Base-by-base conservation (phyloP, 257 asterid species). In the Henckelia pumila region DNA sequence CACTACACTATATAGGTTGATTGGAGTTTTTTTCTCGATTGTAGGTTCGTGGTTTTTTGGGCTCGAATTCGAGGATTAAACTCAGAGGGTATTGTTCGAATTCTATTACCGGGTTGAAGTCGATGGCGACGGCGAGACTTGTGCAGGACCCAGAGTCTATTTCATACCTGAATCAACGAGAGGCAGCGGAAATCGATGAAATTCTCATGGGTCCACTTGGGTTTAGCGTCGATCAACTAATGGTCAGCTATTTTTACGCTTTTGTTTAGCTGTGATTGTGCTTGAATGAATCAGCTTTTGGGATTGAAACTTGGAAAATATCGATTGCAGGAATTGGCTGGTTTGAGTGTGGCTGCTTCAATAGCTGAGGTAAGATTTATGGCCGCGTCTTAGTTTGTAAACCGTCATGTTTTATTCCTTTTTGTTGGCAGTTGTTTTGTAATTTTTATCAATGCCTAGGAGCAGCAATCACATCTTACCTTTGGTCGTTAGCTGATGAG, bases 151-250 rank as follows among this genome's bases (percentile, higher is more conserved):
- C 90, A 24, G 88, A 79, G 13, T 73, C 77, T 21, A 55, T 90
- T 40, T 83, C 96, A 5, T 86, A 90, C 59, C 73, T 93, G 59
- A 86, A 73, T 79, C 96, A 90, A 83, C 73, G 81, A 28, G 95
- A 93, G 72, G 98, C 98, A 32, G 88, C 92, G 44, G 92, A 93
- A 72, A 76, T 93, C 58, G 97, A 93, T 79, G 92, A 90, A 60
- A 83, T 88, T 67, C 92, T 93, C 58, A 90, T 93, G 97, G 99
- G 99, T 2, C 92, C 96, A 23, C 86, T 93, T 63, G 97, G 99
- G 1, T 93, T 93, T 78, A 93, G 89, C 76, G 92, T 88, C 71
- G 99, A 93, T 86, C 98, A 93, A 81, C 82, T 93, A 58, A 93
- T 93, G 98, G 98, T 88, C 25, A 25, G 70, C 59, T 58, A 57